phyloP scores from a whole-genome alignment of 192 early-diverging fungal genomes.

The Mortierella claussenii region DNA sequence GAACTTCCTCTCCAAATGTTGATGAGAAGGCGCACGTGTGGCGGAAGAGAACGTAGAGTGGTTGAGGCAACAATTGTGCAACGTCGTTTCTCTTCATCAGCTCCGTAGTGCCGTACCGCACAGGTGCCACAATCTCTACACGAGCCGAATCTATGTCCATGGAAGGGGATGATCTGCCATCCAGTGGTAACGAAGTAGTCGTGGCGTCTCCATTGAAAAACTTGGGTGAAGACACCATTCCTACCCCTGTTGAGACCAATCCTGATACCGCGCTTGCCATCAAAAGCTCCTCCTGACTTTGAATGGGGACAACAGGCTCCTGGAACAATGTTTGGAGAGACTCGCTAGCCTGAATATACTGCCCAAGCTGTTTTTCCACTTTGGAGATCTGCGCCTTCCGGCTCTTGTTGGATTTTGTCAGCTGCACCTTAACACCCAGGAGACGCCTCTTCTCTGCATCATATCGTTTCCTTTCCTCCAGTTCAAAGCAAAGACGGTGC shows the following conservation, averaged over 20 bases:
- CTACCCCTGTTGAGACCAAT: not conserved
- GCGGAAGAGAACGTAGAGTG: conserved; percentile 28
- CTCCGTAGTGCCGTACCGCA: conserved; percentile 13
- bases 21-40: conserved; percentile 26
- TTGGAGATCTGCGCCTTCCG: conserved; percentile 25
- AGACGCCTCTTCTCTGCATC: conserved; percentile 52
- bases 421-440: conserved; percentile 26
- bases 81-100: conserved; percentile 19
- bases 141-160: not conserved
- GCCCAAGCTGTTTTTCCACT: conserved; percentile 30
- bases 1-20: conserved; percentile 29
- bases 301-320: conserved; percentile 29
- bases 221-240: not conserved
- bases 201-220: too few species aligned
- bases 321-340: conserved; percentile 32
- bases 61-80: conserved; percentile 20
- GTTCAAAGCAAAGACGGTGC: conserved; percentile 45
- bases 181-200: too few species aligned
- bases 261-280: not conserved
- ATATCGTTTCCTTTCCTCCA: conserved; percentile 43
- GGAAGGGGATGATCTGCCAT: too few species aligned
- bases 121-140: conserved; percentile 7
- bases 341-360: conserved; percentile 27
- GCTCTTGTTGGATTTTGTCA: conserved; percentile 41
- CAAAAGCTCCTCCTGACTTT: conserved; percentile 13